Percentiles rank a stretch among this genome's conserved stretches.
Conservation (phyloP, 225 moss, liverwort and hornwort genomes). For the Anthoceros angustus region DNA sequence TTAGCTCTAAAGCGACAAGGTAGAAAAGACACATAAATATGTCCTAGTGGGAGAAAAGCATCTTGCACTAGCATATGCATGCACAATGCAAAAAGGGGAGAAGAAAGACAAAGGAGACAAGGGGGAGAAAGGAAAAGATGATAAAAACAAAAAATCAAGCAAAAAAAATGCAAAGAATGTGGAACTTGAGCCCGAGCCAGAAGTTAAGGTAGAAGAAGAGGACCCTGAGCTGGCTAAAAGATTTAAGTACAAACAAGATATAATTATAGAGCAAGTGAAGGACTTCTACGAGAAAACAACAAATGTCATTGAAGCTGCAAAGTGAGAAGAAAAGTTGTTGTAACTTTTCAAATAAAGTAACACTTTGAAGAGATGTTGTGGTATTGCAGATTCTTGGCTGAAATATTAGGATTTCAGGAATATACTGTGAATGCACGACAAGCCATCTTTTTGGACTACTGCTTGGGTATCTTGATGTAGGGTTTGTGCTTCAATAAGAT, state of each 20-base stretch:
- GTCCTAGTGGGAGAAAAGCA: too few species aligned
- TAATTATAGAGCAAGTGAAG: not conserved
- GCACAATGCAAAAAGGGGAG: not conserved
- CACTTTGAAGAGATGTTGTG: not conserved
- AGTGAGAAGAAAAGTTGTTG: not conserved
- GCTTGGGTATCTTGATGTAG: not conserved
- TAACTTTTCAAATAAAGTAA: not conserved
- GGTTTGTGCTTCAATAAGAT: not conserved
- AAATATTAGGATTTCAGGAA: not conserved
- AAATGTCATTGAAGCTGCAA: not conserved
- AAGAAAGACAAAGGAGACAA: slow-evolving; percentile 3
- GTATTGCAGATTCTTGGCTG: not conserved
- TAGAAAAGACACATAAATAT: too few species aligned
- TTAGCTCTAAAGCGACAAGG: too few species aligned
- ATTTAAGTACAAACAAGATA: not conserved
- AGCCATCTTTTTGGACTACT: slow-evolving; percentile 3
- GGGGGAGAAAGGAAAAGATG: slow-evolving; percentile 2
- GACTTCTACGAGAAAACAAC: not conserved
- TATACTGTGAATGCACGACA: not conserved
- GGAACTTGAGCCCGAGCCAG: not conserved
- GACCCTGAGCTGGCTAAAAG: not conserved
- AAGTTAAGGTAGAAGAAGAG: not conserved
- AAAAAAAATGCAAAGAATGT: not conserved
- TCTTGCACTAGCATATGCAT: too few species aligned
- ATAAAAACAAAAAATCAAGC: not conserved